A percentile compares a stretch with the other conserved stretches of the same genome.
Conservation (phyloP, 2,329 filamentous ascomycete genomes). For the Fusarium tricinctum region DNA sequence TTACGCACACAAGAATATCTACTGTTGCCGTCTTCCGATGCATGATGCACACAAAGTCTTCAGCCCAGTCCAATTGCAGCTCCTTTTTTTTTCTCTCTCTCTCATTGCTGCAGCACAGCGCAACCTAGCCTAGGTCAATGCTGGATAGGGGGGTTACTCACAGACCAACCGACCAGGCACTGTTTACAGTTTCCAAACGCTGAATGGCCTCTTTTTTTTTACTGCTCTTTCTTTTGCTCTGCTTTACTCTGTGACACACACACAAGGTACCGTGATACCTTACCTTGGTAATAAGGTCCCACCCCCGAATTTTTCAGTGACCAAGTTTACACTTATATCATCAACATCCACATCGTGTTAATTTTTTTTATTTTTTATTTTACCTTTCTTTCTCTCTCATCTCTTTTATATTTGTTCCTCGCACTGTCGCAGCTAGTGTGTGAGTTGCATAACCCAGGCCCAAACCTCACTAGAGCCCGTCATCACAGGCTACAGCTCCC, state of each 20-base stretch:
- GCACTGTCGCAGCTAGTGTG: slow-evolving; percentile 6
- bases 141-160: slow-evolving; percentile 27
- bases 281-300: slow-evolving; percentile 22
- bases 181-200: slow-evolving; percentile 14
- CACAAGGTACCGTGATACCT: slow-evolving; percentile 16
- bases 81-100: slow-evolving; percentile 14
- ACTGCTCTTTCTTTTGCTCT: background rate
- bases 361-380: slow-evolving; percentile 18
- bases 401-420: background rate
- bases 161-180: slow-evolving; percentile 41
- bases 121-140: slow-evolving; percentile 32
- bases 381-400: slow-evolving; percentile 9
- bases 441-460: slow-evolving; percentile 31
- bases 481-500: slow-evolving; percentile 8
- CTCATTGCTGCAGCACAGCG: background rate
- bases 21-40: slow-evolving; percentile 36
- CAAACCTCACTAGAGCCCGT: slow-evolving; percentile 27
- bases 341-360: slow-evolving; percentile 18
- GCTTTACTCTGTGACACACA: slow-evolving; percentile 8
- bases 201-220: slow-evolving; percentile 32
- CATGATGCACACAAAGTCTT: slow-evolving; percentile 28
- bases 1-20: slow-evolving; percentile 10
- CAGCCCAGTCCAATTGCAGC: slow-evolving; percentile 40
- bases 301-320: slow-evolving; percentile 39
- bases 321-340: slow-evolving; percentile 45